Percentiles rank a stretch among this genome's conserved stretches.
phyloP scores from a whole-genome alignment of 108 stramenopile genomes.

The Discostella pseudostelligera region DNA sequence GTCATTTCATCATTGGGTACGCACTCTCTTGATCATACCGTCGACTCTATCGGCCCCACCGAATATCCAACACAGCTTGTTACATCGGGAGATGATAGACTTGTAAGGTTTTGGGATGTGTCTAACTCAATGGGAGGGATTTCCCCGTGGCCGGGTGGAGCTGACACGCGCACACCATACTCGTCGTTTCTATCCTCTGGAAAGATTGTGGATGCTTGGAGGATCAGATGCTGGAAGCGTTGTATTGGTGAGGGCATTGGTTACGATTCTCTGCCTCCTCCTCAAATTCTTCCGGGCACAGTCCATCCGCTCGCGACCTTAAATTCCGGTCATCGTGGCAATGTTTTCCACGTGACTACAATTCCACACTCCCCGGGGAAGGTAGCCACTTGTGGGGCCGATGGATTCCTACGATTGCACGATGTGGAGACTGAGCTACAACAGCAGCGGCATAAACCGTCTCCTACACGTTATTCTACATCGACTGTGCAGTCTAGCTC shows the following conservation, averaged over 20 bases:
- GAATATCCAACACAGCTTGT: constrained; percentile 73
- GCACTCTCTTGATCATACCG: background rate
- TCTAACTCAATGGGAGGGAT: constrained; percentile 69
- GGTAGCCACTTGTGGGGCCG: constrained; percentile 76
- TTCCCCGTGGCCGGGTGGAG: constrained; percentile 59
- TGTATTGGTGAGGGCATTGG: constrained; percentile 17
- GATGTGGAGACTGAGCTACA: constrained; percentile 49
- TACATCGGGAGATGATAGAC: constrained; percentile 74
- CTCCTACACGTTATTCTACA: constrained; percentile 15
- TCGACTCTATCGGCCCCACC: constrained; percentile 9
- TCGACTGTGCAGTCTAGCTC: constrained; percentile 1
- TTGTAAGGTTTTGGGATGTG: constrained; percentile 82
- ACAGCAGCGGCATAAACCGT: constrained; percentile 18
- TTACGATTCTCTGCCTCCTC: constrained; percentile 12
- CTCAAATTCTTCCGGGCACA: constrained; percentile 49
- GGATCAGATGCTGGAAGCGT: too few species aligned
- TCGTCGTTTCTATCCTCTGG: constrained; percentile 5
- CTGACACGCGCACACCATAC: constrained; percentile 61
- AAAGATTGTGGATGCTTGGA: too few species aligned
- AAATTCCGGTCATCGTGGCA: constrained; percentile 69
- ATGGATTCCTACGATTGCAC: constrained; percentile 65
- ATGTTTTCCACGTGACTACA: constrained; percentile 79
- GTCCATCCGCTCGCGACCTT: constrained; percentile 66
- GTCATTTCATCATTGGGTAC: too few species aligned
- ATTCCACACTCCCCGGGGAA: constrained; percentile 56